Conservation (phyloP, 257 asterid genomes). For the Nicotiana attenuata region DNA sequence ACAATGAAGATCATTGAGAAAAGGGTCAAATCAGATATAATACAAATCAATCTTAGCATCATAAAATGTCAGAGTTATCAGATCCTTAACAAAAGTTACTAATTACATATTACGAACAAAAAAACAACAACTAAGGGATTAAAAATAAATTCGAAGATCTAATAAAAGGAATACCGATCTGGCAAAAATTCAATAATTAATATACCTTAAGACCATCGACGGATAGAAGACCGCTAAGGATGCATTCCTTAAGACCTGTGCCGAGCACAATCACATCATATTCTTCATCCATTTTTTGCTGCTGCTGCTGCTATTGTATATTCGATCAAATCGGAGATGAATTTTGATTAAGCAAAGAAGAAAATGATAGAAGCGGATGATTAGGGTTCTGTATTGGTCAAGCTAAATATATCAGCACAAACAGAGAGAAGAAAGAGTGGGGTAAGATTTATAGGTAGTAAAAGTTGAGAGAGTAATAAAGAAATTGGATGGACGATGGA, state of each 20-base stretch:
- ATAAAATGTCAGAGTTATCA: not conserved
- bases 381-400: slow-evolving; percentile 4
- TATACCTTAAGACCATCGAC: slow-evolving; percentile 85
- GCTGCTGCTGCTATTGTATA: too few species aligned
- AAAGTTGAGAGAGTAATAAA: too few species aligned
- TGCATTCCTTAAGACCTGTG: slow-evolving; percentile 91
- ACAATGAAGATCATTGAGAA: not conserved
- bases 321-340: not conserved
- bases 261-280: slow-evolving; percentile 89
- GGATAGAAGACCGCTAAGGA: slow-evolving; percentile 88
- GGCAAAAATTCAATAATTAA: not conserved
- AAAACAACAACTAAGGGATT: not conserved
- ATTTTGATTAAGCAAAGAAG: not conserved
- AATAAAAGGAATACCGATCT: not conserved
- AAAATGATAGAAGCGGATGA: not conserved
- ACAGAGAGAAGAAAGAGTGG: not conserved
- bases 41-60: not conserved
- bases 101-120: not conserved
- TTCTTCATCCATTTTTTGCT: slow-evolving; percentile 70
- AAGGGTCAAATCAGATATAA: not conserved
- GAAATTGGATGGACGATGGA: too few species aligned
- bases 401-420: not conserved
- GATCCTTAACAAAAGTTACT: not conserved
- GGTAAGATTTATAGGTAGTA: too few species aligned
- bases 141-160: not conserved